Evolutionary conservation across 495 filamentous ascomycete species (phyloP).

Genomic region (Lasiosphaeris hirsuta): DNA sequence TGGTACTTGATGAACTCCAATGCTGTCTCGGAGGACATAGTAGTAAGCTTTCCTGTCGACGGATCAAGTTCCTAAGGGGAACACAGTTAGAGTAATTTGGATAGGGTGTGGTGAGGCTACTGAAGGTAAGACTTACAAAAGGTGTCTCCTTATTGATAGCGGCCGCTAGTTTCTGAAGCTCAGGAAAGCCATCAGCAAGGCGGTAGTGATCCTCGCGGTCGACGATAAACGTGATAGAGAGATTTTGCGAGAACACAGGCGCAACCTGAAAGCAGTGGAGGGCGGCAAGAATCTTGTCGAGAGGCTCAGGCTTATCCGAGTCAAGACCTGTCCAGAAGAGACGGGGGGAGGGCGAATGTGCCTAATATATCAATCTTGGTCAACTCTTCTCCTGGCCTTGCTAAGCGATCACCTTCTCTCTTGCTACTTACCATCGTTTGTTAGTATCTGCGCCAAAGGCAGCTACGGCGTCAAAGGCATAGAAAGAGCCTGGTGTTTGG

Average conservation of each 20-base stretch:
- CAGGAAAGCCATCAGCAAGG: constrained; percentile 6
- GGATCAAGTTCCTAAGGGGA: constrained; percentile 6
- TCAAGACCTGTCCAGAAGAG: constrained; percentile 11
- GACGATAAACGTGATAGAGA: constrained; percentile 2
- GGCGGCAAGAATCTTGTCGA: constrained; percentile 10
- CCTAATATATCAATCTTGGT: constrained; percentile 9
- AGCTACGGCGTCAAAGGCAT: no score
- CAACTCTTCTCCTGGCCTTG: constrained; percentile 5
- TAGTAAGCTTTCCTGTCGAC: constrained; percentile 9
- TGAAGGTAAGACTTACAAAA: not conserved
- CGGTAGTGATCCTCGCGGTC: constrained; percentile 7
- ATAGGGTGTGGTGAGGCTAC: not conserved
- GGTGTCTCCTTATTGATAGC: constrained; percentile 1
- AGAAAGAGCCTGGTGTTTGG: no score
- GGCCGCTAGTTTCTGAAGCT: constrained; percentile 3
- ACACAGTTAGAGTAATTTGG: not conserved
- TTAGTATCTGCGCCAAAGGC: constrained; percentile 5
- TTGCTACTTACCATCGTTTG: constrained; percentile 5
- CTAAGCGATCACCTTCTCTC: not conserved
- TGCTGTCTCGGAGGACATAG: not conserved
- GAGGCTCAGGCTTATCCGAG: constrained; percentile 10
- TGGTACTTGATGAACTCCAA: not conserved
- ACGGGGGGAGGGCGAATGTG: constrained; percentile 3
- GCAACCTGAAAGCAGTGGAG: constrained; percentile 11
- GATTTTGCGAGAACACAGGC: not conserved